These are phyloP conservation scores for Phytophthora quininea DNA, from an alignment of 352 stramenopile species.

Conservation along the genomic window DNA sequence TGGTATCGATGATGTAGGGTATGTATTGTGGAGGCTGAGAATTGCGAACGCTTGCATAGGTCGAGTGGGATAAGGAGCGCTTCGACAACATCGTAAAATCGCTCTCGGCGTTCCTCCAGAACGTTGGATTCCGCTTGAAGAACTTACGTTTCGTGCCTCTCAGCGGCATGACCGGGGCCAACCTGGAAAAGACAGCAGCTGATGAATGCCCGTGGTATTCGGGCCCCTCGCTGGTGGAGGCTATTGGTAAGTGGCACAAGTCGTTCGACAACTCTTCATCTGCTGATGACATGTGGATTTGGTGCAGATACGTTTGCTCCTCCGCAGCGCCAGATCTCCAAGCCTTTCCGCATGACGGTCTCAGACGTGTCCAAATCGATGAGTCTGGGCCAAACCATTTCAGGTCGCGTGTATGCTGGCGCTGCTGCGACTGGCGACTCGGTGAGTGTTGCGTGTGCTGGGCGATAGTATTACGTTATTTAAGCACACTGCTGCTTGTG, in stretches of 20 bases:
- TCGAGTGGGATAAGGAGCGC: constrained; percentile 75
- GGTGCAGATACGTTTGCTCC: constrained; percentile 70
- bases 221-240: constrained; percentile 79
- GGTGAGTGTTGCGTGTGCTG: constrained; percentile 34
- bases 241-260: constrained; percentile 55
- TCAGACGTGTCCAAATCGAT: constrained; percentile 89
- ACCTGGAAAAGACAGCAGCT: constrained; percentile 65
- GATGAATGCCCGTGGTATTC: constrained; percentile 76
- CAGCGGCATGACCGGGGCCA: constrained; percentile 86
- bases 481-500: background rate
- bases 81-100: constrained; percentile 83
- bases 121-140: constrained; percentile 77
- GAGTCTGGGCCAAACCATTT: constrained; percentile 79
- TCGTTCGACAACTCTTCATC: background rate
- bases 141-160: constrained; percentile 89
- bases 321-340: constrained; percentile 78
- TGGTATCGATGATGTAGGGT: background rate
- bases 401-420: constrained; percentile 86
- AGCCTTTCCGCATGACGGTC: constrained; percentile 86
- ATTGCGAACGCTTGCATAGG: constrained; percentile 15
- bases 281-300: background rate
- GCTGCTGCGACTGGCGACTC: constrained; percentile 71
- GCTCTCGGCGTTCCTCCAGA: constrained; percentile 76
- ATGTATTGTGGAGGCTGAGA: background rate
- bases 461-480: constrained; percentile 1